Evolutionary conservation across 192 early-diverging fungal genomes (phyloP).

Genomic region (Linnemannia schmuckeri): DNA sequence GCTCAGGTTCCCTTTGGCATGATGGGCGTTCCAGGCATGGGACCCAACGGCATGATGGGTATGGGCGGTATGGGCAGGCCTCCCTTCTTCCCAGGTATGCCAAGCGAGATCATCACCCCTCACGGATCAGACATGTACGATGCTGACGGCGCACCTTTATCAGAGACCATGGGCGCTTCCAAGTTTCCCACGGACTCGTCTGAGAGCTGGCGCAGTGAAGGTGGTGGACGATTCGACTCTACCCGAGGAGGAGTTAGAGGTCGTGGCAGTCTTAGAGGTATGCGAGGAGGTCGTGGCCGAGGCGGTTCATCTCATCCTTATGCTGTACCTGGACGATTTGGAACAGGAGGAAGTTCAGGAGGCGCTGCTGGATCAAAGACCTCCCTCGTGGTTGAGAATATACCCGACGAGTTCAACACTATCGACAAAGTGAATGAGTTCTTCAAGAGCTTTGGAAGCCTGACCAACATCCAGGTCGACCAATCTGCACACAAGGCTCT

Average conservation of each 20-base stretch:
- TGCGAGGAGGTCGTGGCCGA: conserved; percentile 60
- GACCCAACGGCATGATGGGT: conserved; percentile 50
- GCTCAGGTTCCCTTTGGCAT: conserved; percentile 53
- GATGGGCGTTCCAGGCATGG: conserved; percentile 49
- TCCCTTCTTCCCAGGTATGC: conserved; percentile 59
- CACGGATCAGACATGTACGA: conserved; percentile 62
- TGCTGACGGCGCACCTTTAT: conserved; percentile 61
- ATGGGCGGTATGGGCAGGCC: conserved; percentile 43
- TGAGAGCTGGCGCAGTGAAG: conserved; percentile 14
- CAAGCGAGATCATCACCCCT: conserved; percentile 39
- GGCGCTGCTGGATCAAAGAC: conserved; percentile 57
- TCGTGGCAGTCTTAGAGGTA: conserved; percentile 57
- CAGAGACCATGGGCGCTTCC: conserved; percentile 15
- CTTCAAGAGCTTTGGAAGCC: conserved; percentile 83
- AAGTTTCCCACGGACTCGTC: conserved; percentile 10
- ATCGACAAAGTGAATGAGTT: conserved; percentile 82
- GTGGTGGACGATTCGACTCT: conserved; percentile 28
- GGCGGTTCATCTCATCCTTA: conserved; percentile 57
- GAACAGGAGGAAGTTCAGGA: conserved; percentile 46
- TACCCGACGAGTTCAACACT: conserved; percentile 75
- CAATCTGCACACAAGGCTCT: conserved; percentile 66
- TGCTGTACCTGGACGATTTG: conserved; percentile 41
- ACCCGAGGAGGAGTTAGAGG: conserved; percentile 32
- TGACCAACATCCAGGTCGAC: conserved; percentile 80
- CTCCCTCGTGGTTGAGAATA: conserved; percentile 80